Evolutionary conservation across 345 rosid genomes (phyloP).

Genomic region (Lepidium africanum): DNA sequence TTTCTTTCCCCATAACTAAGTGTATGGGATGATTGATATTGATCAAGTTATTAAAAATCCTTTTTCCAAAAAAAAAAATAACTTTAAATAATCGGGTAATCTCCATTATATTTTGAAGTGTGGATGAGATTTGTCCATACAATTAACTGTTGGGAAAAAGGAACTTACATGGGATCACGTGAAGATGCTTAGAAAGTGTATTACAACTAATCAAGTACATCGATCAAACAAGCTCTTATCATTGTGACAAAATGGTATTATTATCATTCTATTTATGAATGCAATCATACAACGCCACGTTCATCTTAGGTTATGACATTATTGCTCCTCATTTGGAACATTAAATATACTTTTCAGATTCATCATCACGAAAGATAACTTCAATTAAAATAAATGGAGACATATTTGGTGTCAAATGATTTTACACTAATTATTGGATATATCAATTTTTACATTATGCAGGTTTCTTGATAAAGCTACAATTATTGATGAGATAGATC

Average conservation of each 20-base stretch:
- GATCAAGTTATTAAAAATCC: too few relatives aligned
- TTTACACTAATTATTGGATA: neutral
- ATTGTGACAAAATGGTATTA: neutral
- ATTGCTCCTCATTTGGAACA: neutral
- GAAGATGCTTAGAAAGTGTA: constrained; percentile 1
- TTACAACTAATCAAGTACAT: neutral
- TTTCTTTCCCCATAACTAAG: too few relatives aligned
- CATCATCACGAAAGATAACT: neutral
- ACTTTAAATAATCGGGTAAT: too few relatives aligned
- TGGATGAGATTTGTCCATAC: too few relatives aligned
- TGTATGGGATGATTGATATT: too few relatives aligned
- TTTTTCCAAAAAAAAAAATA: too few relatives aligned
- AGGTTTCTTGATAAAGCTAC: constrained; percentile 82
- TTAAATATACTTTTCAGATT: neutral
- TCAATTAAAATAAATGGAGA: too few relatives aligned
- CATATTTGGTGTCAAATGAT: neutral
- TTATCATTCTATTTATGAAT: neutral
- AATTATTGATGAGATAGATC: constrained; percentile 52
- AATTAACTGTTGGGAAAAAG: too few relatives aligned
- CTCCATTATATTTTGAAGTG: too few relatives aligned
- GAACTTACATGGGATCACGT: neutral
- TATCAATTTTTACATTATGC: constrained; percentile 1
- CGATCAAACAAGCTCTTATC: neutral
- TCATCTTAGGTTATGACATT: neutral
- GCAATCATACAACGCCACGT: constrained; percentile 8